Base-by-base conservation (phyloP, 106 monocot species). In the Vanilla planifolia region DNA sequence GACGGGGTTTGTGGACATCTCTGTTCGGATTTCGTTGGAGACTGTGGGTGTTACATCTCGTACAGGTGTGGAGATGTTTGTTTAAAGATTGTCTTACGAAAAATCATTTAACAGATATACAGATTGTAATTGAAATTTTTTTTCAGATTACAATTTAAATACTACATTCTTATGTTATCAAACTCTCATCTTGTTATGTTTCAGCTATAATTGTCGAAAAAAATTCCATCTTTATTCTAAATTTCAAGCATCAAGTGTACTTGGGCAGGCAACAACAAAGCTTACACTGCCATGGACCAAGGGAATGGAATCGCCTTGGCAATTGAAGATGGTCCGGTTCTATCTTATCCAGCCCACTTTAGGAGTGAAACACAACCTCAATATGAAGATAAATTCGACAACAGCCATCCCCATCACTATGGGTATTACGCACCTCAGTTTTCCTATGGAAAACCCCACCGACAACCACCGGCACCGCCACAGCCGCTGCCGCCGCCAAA, bases 1-100 rank as follows among this genome's bases (percentile, higher is more conserved):
- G 34, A 56, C 48, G 28, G 93, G 93, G 17, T 77, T 82, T 56
- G 72, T 88, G 15, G 84, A 88, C 19, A 25, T 93, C 13, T 73
- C 88, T 8, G 46, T 88, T 48, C 64, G 60, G 5, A 53, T 86
- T 39, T 75, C 40, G 0, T 61, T 79, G 58, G 62, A 61, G 23
- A 65, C 27, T 23, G 40, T 63, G 3, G 43, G 57, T 23, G 26
- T 43, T 48, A n/a, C 68, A 17, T 66, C 56, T 2, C 10, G 69
- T 35, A 43, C 77, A 71, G 77, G 77, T 71, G 61, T 16, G 42
- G 19, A 19, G 44, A 17, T 14, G 2, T 30, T 27, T 33, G 33
- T 7, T 19, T 42, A 6, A 23, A 23, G 19, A 42, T 24, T 11
- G 5, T 24, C 8, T 20, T 41, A 5, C 2, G 24, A 26, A 48